Conservation (phyloP, 306 rosid species). For the Casuarina equisetifolia region DNA sequence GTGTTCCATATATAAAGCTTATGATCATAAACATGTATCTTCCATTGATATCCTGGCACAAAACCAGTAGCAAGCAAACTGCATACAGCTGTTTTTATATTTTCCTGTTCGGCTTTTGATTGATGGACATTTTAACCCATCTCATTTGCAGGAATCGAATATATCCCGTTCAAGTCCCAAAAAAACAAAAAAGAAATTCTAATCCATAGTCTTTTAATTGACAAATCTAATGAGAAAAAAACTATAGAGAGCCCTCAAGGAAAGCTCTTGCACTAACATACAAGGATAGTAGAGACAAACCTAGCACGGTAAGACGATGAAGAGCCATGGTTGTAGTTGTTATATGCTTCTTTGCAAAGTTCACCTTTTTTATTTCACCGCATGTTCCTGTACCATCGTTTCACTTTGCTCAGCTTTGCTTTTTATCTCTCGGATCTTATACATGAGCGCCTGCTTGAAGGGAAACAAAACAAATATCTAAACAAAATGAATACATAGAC, state of each 20-base stretch:
- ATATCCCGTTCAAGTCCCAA: too few species aligned
- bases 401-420: slow-evolving; percentile 97
- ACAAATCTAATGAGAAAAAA: not conserved
- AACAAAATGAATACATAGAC: not conserved
- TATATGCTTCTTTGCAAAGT: slow-evolving; percentile 97
- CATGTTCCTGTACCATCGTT: slow-evolving; percentile 99
- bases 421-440: slow-evolving; percentile 90
- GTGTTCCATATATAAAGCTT: too few species aligned
- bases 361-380: slow-evolving; percentile 93
- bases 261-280: not conserved
- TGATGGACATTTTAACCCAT: too few species aligned
- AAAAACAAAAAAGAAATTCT: too few species aligned
- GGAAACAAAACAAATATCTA: slow-evolving; percentile 12
- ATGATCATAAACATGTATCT: too few species aligned
- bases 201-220: too few species aligned
- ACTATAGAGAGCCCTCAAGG: not conserved
- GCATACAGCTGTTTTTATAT: too few species aligned
- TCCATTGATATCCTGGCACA: too few species aligned
- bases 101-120: too few species aligned
- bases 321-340: slow-evolving; percentile 96
- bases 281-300: slow-evolving; percentile 36
- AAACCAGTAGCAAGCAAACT: too few species aligned
- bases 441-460: slow-evolving; percentile 83
- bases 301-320: slow-evolving; percentile 97
- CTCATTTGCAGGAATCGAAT: too few species aligned